Evolutionary conservation across 805 yeast genomes (phyloP).

Genomic region (Cyberlindnera nakhonratchasimensis): DNA sequence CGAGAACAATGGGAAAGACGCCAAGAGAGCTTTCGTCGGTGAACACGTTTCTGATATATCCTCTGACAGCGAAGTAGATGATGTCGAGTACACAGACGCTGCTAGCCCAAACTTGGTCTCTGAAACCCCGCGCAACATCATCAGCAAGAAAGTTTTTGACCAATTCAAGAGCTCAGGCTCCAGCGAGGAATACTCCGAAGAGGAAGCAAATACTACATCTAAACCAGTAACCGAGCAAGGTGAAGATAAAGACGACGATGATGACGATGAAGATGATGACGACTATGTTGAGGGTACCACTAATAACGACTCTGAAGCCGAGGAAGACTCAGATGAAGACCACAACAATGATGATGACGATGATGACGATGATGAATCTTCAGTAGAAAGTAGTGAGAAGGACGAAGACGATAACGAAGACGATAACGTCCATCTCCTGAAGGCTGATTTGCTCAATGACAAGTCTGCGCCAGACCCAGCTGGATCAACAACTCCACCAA

Average conservation of each 20-base stretch:
- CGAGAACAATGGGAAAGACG: too few species aligned
- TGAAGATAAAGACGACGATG: constrained; percentile 24
- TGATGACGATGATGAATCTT: constrained; percentile 1
- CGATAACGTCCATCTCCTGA: constrained; percentile 12
- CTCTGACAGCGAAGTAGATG: constrained; percentile 19
- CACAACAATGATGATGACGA: constrained; percentile 7
- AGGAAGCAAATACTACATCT: constrained; percentile 27
- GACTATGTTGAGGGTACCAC: constrained; percentile 13
- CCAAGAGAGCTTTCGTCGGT: neutral
- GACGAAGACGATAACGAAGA: constrained; percentile 8
- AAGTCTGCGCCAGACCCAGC: constrained; percentile 18
- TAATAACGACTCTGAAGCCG: constrained; percentile 15
- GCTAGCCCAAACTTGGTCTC: constrained; percentile 6
- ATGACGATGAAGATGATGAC: constrained; percentile 28
- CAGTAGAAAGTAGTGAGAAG: constrained; percentile 1
- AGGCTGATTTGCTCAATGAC: constrained; percentile 28
- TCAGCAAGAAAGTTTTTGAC: constrained; percentile 24
- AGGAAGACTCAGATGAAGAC: constrained; percentile 14
- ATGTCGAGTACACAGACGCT: constrained; percentile 18
- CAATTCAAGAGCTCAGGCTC: constrained; percentile 18
- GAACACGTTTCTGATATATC: constrained; percentile 12
- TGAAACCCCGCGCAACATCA: constrained; percentile 19
- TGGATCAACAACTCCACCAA: constrained; percentile 27
- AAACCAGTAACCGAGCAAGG: constrained; percentile 5
- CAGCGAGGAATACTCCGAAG: constrained; percentile 25